Evolutionary conservation across 768 basidiomycete species (phyloP), one percentile per base, ranked within the genome.

Genomic region (Saitozyma podzolica): DNA sequence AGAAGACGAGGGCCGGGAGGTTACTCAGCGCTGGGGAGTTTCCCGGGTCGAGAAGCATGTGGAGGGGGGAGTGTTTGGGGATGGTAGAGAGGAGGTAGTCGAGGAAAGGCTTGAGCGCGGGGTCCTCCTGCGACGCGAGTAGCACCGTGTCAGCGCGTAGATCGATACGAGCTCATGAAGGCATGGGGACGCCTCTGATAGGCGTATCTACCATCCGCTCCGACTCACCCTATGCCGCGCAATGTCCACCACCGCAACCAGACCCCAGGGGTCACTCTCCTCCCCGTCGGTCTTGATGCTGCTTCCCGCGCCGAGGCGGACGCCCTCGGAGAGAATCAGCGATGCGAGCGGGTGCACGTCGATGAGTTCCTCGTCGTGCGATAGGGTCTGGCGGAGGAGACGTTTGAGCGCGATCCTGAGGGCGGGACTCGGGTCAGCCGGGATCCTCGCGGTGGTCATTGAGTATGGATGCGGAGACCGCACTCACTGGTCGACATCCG

Each of bases 211-310:
- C 45, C 45, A 13, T 17, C 45, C 45, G 11, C 45, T 47, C 45
- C 29, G 19, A 70, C 80, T 66, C 62, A 89, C 88, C 66, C 85
- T 84, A 73, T 91, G 86, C 8, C 83, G 78, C 59, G 85, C 83
- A 81, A 92, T 84, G 76, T 95, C 91, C 29, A 98, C 75, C 50
- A 90, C 89, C 7, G 89, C 92, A 57, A 97, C 80, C 50, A 94
- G 82, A 2, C 92, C 92, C 73, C 88, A 93, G 9, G 95, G 93
- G 81, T 96, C 94, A 72, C 90, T 89, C 72, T 91, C 89, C 55
- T 83, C 84, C 3, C 89, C 90, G 78, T 98, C 94, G 10, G 89
- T 91, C 81, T 97, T 97, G 72, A 97, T 87, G 0, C 90, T 92
- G 41, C 90, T 90, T 16, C 95, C 95, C n/a, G 68, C 67, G 3